These are phyloP conservation scores for Verticillium dahliae DNA, from an alignment of 2,329 filamentous ascomycete species.

Conservation along the genomic window DNA sequence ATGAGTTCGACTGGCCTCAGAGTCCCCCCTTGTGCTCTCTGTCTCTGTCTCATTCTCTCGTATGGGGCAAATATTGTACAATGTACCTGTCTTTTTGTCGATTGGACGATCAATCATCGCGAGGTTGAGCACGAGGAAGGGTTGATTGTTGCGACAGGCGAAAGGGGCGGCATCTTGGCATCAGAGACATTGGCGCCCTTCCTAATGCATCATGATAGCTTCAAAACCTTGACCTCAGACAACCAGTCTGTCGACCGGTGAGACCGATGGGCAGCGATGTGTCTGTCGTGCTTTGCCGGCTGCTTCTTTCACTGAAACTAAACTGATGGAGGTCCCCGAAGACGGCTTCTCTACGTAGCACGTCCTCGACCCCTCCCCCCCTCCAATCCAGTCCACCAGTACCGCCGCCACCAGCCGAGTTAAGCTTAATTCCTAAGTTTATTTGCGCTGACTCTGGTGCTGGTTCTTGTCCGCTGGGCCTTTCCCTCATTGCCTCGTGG, in stretches of 20 bases:
- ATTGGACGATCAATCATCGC: not conserved
- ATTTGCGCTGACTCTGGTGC: not conserved
- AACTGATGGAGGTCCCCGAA: not conserved
- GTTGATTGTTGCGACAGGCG: not conserved
- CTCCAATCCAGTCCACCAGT: not conserved
- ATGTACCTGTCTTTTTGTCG: not conserved
- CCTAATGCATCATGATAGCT: not conserved
- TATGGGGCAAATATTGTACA: too few species aligned
- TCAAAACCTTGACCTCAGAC: not conserved
- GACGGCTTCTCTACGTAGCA: not conserved
- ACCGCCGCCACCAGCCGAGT: not conserved
- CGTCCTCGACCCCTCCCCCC: not conserved
- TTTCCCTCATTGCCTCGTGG: not conserved
- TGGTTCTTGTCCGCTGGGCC: not conserved
- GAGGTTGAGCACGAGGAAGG: not conserved
- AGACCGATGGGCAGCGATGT: not conserved
- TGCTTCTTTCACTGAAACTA: not conserved
- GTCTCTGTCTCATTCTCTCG: not conserved
- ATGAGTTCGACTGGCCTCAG: not conserved
- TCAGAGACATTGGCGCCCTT: not conserved
- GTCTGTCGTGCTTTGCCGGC: not conserved
- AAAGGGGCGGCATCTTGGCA: not conserved
- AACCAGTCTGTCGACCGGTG: not conserved
- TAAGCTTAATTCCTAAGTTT: slow-evolving; percentile 2
- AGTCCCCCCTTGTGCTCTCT: too few species aligned